Base-by-base conservation (phyloP, 768 basidiomycete genomes). In the Boletellus emodensis region DNA sequence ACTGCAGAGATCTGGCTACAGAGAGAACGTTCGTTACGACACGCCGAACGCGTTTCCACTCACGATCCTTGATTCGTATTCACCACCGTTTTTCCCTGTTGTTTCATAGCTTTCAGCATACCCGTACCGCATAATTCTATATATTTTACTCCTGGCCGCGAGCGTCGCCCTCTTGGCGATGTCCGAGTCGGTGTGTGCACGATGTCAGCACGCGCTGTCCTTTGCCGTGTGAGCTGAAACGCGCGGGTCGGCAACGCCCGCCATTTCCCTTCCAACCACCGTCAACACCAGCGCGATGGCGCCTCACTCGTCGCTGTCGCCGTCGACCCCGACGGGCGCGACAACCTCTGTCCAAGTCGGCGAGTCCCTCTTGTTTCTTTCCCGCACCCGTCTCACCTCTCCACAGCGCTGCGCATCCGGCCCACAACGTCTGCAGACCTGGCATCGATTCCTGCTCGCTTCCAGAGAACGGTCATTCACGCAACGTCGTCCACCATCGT, bases 291-390 rank as follows among this genome's bases (percentile, higher is more conserved):
- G 66, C 49, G 66, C 74, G 78, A 88, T 88, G 87, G 82, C 86
- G 67, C 85, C 86, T 61, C 72, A 78, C 56, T 72, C 77, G 74
- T 78, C 82, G 72, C 79, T 84, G 77, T 77, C 80, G 55, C 72
- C 78, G 74, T 77, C 80, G 73, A 80, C 84, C 77, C 78, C 79
- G 75, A 75, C 77, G 56, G 66, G 65, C 69, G 69, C 83, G 76
- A 80, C 86, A 73, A 93, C 90, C 59, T 91, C 90, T 58, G 90
- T 94, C 47, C 90, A 93, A 93, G 91, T 94, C 71, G 91, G 91
- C 87, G 47, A 77, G 91, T 83, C 47, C 22, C n/a, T 9, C 26
- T 38, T 10, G 1, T 20, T 40, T 15, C 26, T 40, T 8, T 12
- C 38, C 22, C 35, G 28, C 20, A 20, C 55, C 6, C 24, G 24